These are phyloP conservation scores for Nannochloropsis granulata DNA, from an alignment of 108 stramenopile genomes.

Conservation along the genomic window DNA sequence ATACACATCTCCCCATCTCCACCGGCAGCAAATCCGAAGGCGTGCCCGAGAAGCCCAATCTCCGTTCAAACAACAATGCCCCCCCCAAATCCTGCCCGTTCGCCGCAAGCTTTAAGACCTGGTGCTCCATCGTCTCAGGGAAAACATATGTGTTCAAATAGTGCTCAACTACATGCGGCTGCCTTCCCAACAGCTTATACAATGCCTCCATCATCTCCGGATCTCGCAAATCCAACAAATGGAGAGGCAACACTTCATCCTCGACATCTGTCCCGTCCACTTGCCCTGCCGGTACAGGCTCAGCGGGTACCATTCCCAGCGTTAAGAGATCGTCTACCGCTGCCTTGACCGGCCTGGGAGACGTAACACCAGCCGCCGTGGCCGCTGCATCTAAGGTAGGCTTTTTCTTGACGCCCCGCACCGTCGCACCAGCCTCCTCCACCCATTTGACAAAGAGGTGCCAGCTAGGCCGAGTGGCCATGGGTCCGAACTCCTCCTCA, in stretches of 20 bases:
- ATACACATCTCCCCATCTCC: conserved; percentile 78
- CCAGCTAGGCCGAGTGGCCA: conserved; percentile 79
- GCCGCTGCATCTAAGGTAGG: neutral
- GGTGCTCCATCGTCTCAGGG: conserved; percentile 80
- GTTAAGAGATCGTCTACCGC: conserved; percentile 34
- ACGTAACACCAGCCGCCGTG: neutral
- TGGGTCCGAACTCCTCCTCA: conserved; percentile 76
- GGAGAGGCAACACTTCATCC: conserved; percentile 92
- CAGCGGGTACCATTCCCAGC: conserved; percentile 37
- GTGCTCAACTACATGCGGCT: conserved; percentile 51
- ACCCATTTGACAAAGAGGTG: conserved; percentile 80
- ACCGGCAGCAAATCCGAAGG: conserved; percentile 92
- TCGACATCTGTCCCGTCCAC: neutral
- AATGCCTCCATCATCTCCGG: conserved; percentile 80
- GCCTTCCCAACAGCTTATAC: conserved; percentile 59
- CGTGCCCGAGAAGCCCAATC: conserved; percentile 95
- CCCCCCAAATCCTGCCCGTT: conserved; percentile 97
- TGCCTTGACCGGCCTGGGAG: conserved; percentile 16
- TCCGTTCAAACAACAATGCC: conserved; percentile 78
- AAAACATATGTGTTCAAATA: conserved; percentile 83
- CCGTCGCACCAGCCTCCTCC: conserved; percentile 78
- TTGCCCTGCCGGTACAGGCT: conserved; percentile 5
- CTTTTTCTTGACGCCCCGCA: conserved; percentile 45
- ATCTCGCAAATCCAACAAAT: conserved; percentile 85
- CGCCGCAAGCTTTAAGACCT: conserved; percentile 86